phyloP scores from a whole-genome alignment of 1,284 basidiomycete species.

The Papiliotrema nemorosa region DNA sequence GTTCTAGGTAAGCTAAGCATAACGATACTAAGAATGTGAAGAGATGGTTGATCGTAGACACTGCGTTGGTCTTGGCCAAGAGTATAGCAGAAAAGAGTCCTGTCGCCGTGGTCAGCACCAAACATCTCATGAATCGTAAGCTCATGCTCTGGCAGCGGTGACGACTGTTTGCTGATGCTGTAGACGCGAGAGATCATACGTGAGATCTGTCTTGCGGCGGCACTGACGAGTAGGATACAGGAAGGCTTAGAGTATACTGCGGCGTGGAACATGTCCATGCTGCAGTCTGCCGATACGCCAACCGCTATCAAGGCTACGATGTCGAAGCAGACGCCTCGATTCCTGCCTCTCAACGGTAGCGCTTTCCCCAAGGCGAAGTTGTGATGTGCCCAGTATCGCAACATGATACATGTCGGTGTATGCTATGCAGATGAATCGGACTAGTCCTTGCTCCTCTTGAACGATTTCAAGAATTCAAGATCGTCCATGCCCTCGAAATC shows the following conservation, averaged over 20 bases:
- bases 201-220: slow-evolving; percentile 41
- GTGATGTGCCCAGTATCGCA: slow-evolving; percentile 1
- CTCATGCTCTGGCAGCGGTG: background rate
- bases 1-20: slow-evolving; percentile 44
- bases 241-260: slow-evolving; percentile 77
- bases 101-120: slow-evolving; percentile 75
- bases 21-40: background rate
- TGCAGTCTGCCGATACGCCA: slow-evolving; percentile 55
- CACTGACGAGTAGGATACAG: slow-evolving; percentile 56
- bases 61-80: slow-evolving; percentile 64
- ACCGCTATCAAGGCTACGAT: slow-evolving; percentile 50
- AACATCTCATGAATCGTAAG: slow-evolving; percentile 59
- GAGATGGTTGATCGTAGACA: slow-evolving; percentile 42
- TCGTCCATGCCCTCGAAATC: slow-evolving; percentile 24
- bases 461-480: slow-evolving; percentile 22
- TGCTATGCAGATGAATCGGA: background rate
- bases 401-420: background rate
- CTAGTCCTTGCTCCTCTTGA: background rate
- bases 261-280: slow-evolving; percentile 63
- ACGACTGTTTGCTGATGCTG: slow-evolving; percentile 3
- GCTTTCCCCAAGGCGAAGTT: slow-evolving; percentile 13
- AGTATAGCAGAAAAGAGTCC: slow-evolving; percentile 75
- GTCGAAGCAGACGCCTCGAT: slow-evolving; percentile 46
- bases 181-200: slow-evolving; percentile 72
- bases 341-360: slow-evolving; percentile 19